phyloP scores from a whole-genome alignment of 805 yeast genomes.

The Wickerhamiella bombiphila region DNA sequence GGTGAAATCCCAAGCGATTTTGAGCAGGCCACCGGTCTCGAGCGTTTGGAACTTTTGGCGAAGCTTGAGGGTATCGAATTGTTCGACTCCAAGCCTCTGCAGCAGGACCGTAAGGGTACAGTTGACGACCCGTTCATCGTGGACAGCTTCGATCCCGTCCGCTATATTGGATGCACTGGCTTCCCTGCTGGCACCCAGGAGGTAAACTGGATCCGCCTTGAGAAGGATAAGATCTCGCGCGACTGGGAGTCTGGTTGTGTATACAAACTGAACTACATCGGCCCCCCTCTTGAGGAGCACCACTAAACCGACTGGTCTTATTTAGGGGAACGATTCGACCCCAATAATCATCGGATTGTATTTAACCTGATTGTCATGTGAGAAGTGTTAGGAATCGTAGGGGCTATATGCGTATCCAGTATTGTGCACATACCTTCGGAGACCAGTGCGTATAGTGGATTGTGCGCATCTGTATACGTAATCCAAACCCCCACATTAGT shows the following conservation, averaged over 20 bases:
- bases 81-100: conserved; percentile 71
- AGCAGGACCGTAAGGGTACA: conserved; percentile 81
- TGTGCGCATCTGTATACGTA: no score
- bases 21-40: conserved; percentile 97
- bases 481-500: no score
- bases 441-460: no score
- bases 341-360: no score
- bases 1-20: conserved; percentile 72
- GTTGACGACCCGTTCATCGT: conserved; percentile 76
- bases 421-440: no score
- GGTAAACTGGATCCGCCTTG: conserved; percentile 84
- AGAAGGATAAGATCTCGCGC: conserved; percentile 70
- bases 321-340: no score
- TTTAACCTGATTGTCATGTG: no score
- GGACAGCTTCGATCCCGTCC: conserved; percentile 80
- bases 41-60: conserved; percentile 88
- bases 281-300: conserved; percentile 32
- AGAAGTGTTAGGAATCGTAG: no score
- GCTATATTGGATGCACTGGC: conserved; percentile 97
- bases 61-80: conserved; percentile 91
- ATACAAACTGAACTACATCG: conserved; percentile 75
- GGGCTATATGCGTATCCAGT: no score
- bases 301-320: no score
- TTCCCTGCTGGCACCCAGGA: conserved; percentile 86
- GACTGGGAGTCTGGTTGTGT: conserved; percentile 99